phyloP scores from a whole-genome alignment of 768 basidiomycete species.

The Asterophora lycoperdoides region DNA sequence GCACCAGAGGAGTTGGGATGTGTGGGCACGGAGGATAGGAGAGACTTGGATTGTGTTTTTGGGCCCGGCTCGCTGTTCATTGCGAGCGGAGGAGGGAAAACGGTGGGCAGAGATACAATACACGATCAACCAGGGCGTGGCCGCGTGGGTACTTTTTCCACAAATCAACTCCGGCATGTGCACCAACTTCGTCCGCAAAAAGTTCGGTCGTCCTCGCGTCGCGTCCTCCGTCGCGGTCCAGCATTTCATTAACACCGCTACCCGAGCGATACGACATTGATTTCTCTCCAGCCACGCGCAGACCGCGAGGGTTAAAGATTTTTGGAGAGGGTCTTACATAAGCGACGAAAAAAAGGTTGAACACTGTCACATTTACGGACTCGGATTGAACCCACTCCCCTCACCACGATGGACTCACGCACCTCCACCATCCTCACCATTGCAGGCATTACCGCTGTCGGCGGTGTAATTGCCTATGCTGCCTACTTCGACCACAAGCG shows the following conservation, averaged over 20 bases:
- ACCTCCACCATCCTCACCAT: slow-evolving; percentile 38
- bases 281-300: background rate
- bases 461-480: slow-evolving; percentile 73
- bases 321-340: slow-evolving; percentile 14
- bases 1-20: slow-evolving; percentile 27
- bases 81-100: slow-evolving; percentile 30
- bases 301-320: background rate
- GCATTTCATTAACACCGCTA: background rate
- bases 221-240: slow-evolving; percentile 3
- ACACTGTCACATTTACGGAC: slow-evolving; percentile 5
- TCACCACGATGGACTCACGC: slow-evolving; percentile 35
- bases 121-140: slow-evolving; percentile 36
- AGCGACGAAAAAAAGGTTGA: slow-evolving; percentile 12
- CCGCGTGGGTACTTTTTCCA: slow-evolving; percentile 41
- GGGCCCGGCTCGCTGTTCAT: slow-evolving; percentile 42
- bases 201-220: background rate
- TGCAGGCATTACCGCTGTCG: slow-evolving; percentile 48
- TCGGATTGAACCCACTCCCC: background rate
- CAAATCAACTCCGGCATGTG: slow-evolving; percentile 18
- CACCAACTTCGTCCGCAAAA: background rate
- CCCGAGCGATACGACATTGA: background rate
- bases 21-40: slow-evolving; percentile 26
- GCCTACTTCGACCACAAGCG: slow-evolving; percentile 95
- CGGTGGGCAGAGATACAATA: slow-evolving; percentile 21
- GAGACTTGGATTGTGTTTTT: slow-evolving; percentile 24